Evolutionary conservation across 306 rosid species (phyloP).

Genomic region (Glycine latifolia): DNA sequence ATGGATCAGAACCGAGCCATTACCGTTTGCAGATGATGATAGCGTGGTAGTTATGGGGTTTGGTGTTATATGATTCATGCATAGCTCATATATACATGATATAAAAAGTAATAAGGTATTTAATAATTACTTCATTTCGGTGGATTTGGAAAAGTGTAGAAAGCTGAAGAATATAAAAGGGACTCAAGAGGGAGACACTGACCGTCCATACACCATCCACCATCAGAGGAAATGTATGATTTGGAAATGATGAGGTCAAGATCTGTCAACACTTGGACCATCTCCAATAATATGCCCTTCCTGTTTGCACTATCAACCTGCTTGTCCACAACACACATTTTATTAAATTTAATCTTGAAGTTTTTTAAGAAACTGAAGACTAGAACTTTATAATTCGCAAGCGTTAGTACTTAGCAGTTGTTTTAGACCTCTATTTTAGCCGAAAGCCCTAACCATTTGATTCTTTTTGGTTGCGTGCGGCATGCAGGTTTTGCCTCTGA

Average conservation of each 20-base stretch:
- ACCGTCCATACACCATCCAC: constrained; percentile 99
- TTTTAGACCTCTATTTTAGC: not conserved
- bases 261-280: constrained; percentile 97
- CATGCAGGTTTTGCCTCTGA: not conserved
- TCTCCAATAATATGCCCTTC: constrained; percentile 87
- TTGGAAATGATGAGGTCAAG: constrained; percentile 90
- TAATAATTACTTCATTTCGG: not conserved
- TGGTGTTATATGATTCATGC: constrained; percentile 30
- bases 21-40: constrained; percentile 12
- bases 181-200: constrained; percentile 36
- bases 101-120: not conserved
- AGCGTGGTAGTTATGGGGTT: constrained; percentile 15
- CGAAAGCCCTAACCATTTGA: constrained; percentile 14
- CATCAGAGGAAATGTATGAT: constrained; percentile 93
- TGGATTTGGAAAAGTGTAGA: not conserved
- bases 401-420: not conserved
- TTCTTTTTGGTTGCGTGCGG: not conserved
- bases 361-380: too few relatives aligned
- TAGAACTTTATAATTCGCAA: not conserved
- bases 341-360: not conserved
- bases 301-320: constrained; percentile 99
- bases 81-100: constrained; percentile 24
- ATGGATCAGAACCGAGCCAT: constrained; percentile 38
- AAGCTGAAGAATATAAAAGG: not conserved
- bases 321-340: not conserved